Evolutionary conservation across 768 basidiomycete genomes (phyloP).

Genomic region (Solioccasus polychromus): DNA sequence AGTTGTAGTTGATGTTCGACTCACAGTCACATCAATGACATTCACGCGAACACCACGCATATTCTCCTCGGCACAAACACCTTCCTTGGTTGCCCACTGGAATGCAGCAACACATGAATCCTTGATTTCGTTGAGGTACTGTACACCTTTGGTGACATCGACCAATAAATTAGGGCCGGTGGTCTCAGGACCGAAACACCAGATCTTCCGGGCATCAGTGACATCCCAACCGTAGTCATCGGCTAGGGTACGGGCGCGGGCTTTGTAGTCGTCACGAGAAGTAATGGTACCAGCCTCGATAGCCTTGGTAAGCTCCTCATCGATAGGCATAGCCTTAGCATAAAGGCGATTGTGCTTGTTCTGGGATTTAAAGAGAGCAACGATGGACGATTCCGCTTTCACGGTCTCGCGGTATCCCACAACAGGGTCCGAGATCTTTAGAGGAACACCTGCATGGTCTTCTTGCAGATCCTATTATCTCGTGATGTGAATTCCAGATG

Average conservation of each 20-base stretch:
- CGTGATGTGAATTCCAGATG: background rate
- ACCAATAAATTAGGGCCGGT: slow-evolving; percentile 96
- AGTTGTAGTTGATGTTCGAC: slow-evolving; percentile 24
- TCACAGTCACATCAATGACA: slow-evolving; percentile 90
- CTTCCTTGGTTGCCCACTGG: slow-evolving; percentile 99
- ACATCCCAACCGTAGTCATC: slow-evolving; percentile 99
- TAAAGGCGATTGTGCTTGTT: slow-evolving; percentile 99
- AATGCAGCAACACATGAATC: slow-evolving; percentile 98
- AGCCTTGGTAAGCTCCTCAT: slow-evolving; percentile 90
- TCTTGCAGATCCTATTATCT: slow-evolving; percentile 87
- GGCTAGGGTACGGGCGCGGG: slow-evolving; percentile 91
- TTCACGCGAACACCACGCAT: slow-evolving; percentile 99
- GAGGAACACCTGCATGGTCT: slow-evolving; percentile 98
- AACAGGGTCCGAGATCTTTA: slow-evolving; percentile 97
- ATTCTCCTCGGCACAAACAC: slow-evolving; percentile 94
- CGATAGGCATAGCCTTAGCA: slow-evolving; percentile 88
- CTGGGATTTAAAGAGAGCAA: slow-evolving; percentile 97
- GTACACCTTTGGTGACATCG: slow-evolving; percentile 98
- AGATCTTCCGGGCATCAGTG: slow-evolving; percentile 98
- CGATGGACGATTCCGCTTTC: slow-evolving; percentile 91
- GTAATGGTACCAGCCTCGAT: slow-evolving; percentile 85
- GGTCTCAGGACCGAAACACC: slow-evolving; percentile 99
- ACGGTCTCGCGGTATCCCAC: slow-evolving; percentile 98
- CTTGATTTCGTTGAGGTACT: slow-evolving; percentile 99
- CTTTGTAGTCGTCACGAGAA: slow-evolving; percentile 96